Base-by-base conservation (phyloP, 1,139 yeast genomes). In the Eremothecium coryli region DNA sequence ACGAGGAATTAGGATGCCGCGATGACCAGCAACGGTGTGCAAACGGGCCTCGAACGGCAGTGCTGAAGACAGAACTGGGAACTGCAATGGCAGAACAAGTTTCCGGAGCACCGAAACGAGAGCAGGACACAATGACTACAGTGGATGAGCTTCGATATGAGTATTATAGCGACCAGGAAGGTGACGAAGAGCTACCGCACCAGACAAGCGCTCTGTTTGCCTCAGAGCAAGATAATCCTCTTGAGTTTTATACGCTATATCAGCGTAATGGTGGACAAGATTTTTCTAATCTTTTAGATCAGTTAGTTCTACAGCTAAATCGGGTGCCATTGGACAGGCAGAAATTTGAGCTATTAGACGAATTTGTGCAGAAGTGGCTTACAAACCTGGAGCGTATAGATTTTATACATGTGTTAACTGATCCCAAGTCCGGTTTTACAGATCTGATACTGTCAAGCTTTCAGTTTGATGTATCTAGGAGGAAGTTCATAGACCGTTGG, bases 391-490 rank as follows among this genome's bases (percentile, higher is more conserved):
- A 17, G 29, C 18, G 11, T 8, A 30, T 26, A 17, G 25, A 14
- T 13, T 15, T 23, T 23, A n/a, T 11, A 5, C 30, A 22, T 4
- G 14, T 27, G 9, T n/a, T 27, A 3, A 12, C 27, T 13, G 26
- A 35, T 23, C 33, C 26, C 11, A 33, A 37, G 25, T 34, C 33
- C 9, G 26, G 15, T 15, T 31, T 35, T 11, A 17, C 34, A 23
- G 23, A 32, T n/a, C 29, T 25, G 21, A 23, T 42, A 8, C 33
- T 37, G 14, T 29, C 27, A 14, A 38, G 36, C 25, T 44, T 45
- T 25, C 46, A 44, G 31, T 43, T 41, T 22, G 36, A 38, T n/a
- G 36, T 41, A 9, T 39, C 48, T 13, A 36, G 35, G 34, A 29
- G 27, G 10, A 37, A 32, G 28, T 39, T 44, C 21, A 10, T 31